Evolutionary conservation across 1,284 basidiomycete genomes (phyloP).

Genomic region (Wolfiporia cocos): DNA sequence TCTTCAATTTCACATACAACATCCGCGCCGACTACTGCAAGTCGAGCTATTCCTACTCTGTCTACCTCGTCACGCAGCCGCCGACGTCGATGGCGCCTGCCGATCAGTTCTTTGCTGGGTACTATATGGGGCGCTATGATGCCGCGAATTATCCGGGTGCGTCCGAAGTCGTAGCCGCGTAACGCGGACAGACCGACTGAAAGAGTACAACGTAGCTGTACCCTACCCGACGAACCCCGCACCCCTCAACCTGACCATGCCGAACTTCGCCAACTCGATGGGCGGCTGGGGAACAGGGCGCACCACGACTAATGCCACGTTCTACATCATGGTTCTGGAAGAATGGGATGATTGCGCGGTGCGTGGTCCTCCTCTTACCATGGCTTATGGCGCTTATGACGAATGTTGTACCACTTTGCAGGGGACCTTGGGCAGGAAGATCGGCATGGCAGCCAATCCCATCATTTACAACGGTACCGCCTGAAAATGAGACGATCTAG

Average conservation of each 20-base stretch:
- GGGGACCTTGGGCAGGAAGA: constrained; percentile 22
- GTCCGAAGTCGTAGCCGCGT: background rate
- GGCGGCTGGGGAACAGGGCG: constrained; percentile 36
- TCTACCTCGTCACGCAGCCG: constrained; percentile 32
- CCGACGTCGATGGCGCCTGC: constrained; percentile 21
- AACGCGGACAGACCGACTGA: background rate
- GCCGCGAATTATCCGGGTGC: constrained; percentile 38
- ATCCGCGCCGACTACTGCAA: constrained; percentile 37
- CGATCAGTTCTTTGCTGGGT: constrained; percentile 28
- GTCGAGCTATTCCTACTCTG: constrained; percentile 37
- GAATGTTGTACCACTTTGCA: constrained; percentile 11
- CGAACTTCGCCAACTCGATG: constrained; percentile 36
- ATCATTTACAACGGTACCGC: constrained; percentile 27
- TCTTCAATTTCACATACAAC: constrained; percentile 33
- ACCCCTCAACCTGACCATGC: constrained; percentile 39
- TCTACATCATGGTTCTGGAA: constrained; percentile 38
- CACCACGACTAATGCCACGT: constrained; percentile 26
- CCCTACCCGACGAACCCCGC: constrained; percentile 35
- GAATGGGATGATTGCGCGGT: constrained; percentile 37
- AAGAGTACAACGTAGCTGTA: constrained; percentile 14
- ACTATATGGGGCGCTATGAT: constrained; percentile 37
- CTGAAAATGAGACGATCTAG: no score
- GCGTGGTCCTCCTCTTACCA: constrained; percentile 6
- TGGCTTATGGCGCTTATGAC: background rate
- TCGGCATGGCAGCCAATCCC: constrained; percentile 20